phyloP scores from a whole-genome alignment of 225 moss, liverwort and hornwort species.

The Bryoerythrophyllum caledonicum region DNA sequence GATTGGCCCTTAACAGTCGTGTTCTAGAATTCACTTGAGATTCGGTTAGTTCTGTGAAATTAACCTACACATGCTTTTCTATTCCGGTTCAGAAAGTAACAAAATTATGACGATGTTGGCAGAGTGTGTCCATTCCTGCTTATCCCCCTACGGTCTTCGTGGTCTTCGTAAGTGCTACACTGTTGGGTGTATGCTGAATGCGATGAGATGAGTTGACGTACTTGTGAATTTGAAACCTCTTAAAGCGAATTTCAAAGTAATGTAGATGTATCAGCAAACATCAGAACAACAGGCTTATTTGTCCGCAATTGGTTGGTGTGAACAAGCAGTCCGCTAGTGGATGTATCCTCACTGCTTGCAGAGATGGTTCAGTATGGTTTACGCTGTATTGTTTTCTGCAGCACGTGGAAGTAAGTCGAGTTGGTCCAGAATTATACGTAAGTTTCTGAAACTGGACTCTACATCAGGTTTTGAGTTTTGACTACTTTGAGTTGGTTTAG shows the following conservation, averaged over 20 bases:
- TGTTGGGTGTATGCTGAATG: constrained; percentile 10
- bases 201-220: constrained; percentile 17
- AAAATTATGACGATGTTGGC: background rate
- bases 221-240: background rate
- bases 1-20: constrained; percentile 81
- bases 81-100: background rate
- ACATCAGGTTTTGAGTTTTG: background rate
- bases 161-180: constrained; percentile 37
- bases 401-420: constrained; percentile 80
- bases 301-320: constrained; percentile 21
- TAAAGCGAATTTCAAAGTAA: background rate
- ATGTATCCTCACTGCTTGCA: constrained; percentile 72
- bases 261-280: background rate
- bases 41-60: constrained; percentile 15
- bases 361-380: constrained; percentile 95
- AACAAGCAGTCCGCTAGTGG: constrained; percentile 71
- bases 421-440: constrained; percentile 88
- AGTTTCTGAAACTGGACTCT: constrained; percentile 19
- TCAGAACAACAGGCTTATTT: background rate
- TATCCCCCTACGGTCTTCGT: constrained; percentile 92
- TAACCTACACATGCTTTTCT: background rate
- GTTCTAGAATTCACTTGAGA: constrained; percentile 48
- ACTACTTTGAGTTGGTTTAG: constrained; percentile 19
- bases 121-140: constrained; percentile 7
- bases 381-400: constrained; percentile 88